A percentile compares a stretch with the other conserved stretches of the same genome.
These are phyloP conservation scores for Phytophthora citricola DNA, from an alignment of 352 stramenopile genomes.

Conservation along the genomic window DNA sequence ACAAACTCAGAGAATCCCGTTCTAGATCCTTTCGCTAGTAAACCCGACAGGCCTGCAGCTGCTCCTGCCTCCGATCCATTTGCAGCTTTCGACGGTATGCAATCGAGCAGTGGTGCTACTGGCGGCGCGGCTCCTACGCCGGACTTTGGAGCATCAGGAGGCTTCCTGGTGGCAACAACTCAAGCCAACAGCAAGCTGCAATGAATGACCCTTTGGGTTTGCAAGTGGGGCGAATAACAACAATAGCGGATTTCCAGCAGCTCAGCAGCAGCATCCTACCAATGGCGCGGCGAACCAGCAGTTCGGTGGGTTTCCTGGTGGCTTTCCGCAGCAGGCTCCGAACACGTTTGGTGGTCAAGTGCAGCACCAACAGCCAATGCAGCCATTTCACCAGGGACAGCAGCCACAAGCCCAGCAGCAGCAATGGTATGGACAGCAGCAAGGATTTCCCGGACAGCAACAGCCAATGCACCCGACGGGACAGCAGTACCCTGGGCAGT, in stretches of 20 bases:
- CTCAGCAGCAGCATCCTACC: conserved; percentile 30
- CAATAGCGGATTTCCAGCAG: conserved; percentile 37
- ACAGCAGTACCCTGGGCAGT: conserved; percentile 43
- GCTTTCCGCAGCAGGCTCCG: conserved; percentile 27
- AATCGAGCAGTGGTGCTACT: conserved; percentile 17
- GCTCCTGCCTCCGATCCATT: conserved; percentile 55
- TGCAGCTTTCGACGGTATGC: conserved; percentile 68
- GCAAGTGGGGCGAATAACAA: conserved; percentile 35
- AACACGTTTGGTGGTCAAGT: conserved; percentile 37
- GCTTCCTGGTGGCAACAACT: conserved; percentile 18
- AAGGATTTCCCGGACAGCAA: conserved; percentile 37
- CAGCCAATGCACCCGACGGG: conserved; percentile 36
- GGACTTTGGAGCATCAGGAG: conserved; percentile 24
- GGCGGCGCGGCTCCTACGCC: conserved; percentile 17
- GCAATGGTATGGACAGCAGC: conserved; percentile 50
- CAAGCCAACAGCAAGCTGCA: conserved; percentile 26
- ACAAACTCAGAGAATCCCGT: conserved; percentile 40
- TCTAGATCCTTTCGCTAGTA: conserved; percentile 40
- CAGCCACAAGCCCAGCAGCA: conserved; percentile 42
- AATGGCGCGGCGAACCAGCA: conserved; percentile 11
- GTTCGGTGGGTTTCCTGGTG: conserved; percentile 36
- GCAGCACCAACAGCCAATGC: conserved; percentile 46
- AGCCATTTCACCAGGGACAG: conserved; percentile 43
- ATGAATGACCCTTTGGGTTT: conserved; percentile 65
- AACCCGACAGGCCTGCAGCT: conserved; percentile 18